Base-by-base conservation (phyloP, 2,329 filamentous ascomycete species). In the Beauveria australis region DNA sequence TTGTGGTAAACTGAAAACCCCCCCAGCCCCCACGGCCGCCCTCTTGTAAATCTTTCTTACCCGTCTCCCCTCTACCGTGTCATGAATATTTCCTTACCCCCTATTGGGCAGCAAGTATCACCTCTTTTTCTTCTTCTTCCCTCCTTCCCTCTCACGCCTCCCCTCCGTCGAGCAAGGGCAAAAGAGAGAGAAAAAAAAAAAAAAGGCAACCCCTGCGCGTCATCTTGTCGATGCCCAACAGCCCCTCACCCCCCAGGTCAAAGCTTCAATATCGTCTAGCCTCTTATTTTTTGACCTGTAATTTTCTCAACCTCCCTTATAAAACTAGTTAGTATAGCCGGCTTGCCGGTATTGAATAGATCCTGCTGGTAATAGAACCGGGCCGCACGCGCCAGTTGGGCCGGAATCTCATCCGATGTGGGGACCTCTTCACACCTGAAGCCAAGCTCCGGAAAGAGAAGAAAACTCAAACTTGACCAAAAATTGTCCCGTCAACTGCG, bases 191-290 rank as follows among this genome's bases (percentile, higher is more conserved):
- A 24, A 24, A 53, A 19, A 16, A 26, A 6, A 6, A 53, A 8
- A 30, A 53, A 22, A 54, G 22, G 22, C 19, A 22, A 33, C 53
- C 53, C 53, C 43, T 47, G 53, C 28, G 14, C 5, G n/a, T 57
- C 41, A 57, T 57, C 43, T 57, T 47, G 22, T 48, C 47, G 54
- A 57, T 57, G 54, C 54, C 54, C 54, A 37, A 57, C 28, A 48
- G 54, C 40, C 54, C 44, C 52, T 28, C 40, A 33, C 30, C 26
- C 24, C n/a, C 41, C 22, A 16, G 53, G 53, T 41, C 41, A 55
- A 46, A 33, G 53, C 41, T 55, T 55, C 24, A 19, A 30, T 28
- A 16, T 48, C 33, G 12, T 37, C 33, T 37, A 49, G 18, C 41
- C 30, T 40, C 49, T 43, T 16, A 14, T 37, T 26, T 43, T 26